phyloP scores from a whole-genome alignment of 1,284 basidiomycete genomes.

The Austroboletus novae-zelandiae region DNA sequence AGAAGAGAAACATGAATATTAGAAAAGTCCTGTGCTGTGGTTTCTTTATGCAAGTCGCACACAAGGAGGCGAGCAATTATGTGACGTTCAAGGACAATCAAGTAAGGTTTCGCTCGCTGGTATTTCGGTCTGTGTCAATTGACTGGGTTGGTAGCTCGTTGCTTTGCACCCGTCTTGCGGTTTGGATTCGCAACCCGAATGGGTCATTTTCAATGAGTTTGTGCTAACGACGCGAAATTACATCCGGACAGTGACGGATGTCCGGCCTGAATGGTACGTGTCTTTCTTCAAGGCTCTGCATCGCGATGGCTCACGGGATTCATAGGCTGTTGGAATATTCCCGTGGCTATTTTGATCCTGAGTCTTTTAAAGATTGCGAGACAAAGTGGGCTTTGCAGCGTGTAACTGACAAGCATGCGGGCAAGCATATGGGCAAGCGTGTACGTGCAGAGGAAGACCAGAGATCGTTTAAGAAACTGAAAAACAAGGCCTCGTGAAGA shows the following conservation, averaged over 20 bases:
- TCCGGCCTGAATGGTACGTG: conserved; percentile 84
- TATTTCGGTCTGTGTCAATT: not conserved
- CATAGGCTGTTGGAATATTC: conserved; percentile 83
- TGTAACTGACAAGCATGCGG: not conserved
- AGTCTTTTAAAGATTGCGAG: not conserved
- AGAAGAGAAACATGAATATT: conserved; percentile 78
- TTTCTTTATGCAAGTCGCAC: conserved; percentile 99
- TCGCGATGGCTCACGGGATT: not conserved
- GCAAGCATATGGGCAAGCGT: not conserved
- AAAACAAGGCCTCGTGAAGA: not conserved
- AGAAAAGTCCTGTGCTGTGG: conserved; percentile 87
- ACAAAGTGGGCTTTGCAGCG: not conserved
- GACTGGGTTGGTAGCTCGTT: conserved; percentile 57
- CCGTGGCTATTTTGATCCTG: conserved; percentile 1
- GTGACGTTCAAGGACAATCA: conserved; percentile 94
- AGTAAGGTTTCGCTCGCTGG: conserved; percentile 32
- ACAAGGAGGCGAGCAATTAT: conserved; percentile 87
- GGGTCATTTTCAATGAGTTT: conserved; percentile 98
- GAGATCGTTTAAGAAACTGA: not conserved
- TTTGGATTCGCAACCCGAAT: conserved; percentile 90
- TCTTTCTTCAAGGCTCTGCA: not conserved
- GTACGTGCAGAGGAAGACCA: not conserved
- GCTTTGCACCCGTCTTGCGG: conserved; percentile 94
- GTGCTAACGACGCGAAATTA: conserved; percentile 89
- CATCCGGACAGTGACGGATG: conserved; percentile 90